These are phyloP conservation scores for Lactarius quietus DNA, from an alignment of 768 basidiomycete species.

Conservation along the genomic window DNA sequence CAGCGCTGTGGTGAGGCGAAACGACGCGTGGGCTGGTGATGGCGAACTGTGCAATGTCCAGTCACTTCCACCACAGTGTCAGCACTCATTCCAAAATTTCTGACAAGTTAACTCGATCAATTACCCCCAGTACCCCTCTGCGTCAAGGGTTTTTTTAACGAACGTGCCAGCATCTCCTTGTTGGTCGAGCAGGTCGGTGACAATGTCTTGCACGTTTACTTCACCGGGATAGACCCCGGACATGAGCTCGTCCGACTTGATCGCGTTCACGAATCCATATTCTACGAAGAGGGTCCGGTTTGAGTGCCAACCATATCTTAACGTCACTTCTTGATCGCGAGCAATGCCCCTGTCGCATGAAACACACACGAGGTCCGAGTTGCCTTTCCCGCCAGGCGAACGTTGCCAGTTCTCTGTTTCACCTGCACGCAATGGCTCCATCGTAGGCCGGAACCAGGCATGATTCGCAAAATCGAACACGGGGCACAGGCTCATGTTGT, in stretches of 20 bases:
- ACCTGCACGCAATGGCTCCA: conserved; percentile 37
- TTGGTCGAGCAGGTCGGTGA: conserved; percentile 49
- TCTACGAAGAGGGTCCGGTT: conserved; percentile 80
- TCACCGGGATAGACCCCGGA: conserved; percentile 44
- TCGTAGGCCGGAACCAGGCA: conserved; percentile 39
- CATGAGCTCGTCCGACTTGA: conserved; percentile 31
- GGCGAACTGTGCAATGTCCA: conserved; percentile 72
- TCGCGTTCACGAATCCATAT: conserved; percentile 76
- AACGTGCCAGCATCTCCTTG: conserved; percentile 39
- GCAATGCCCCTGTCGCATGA: conserved; percentile 36
- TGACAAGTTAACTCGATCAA: conserved; percentile 11
- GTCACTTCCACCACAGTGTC: conserved; percentile 46
- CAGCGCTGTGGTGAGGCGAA: conserved; percentile 68
- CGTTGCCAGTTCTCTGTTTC: conserved; percentile 13
- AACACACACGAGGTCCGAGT: conserved; percentile 51
- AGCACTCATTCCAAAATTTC: conserved; percentile 3
- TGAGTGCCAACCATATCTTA: conserved; percentile 78
- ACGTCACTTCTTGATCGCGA: conserved; percentile 61
- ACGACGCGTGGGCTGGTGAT: conserved; percentile 69
- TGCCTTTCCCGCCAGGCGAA: conserved; percentile 7
- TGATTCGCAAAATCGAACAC: conserved; percentile 93
- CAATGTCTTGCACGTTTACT: conserved; percentile 55
- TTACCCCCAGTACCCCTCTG: conserved; percentile 85
- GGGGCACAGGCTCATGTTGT: conserved; percentile 86
- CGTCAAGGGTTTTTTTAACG: conserved; percentile 53